Conservation (phyloP, 2,329 filamentous ascomycete species). For the Coleophoma crateriformis region DNA sequence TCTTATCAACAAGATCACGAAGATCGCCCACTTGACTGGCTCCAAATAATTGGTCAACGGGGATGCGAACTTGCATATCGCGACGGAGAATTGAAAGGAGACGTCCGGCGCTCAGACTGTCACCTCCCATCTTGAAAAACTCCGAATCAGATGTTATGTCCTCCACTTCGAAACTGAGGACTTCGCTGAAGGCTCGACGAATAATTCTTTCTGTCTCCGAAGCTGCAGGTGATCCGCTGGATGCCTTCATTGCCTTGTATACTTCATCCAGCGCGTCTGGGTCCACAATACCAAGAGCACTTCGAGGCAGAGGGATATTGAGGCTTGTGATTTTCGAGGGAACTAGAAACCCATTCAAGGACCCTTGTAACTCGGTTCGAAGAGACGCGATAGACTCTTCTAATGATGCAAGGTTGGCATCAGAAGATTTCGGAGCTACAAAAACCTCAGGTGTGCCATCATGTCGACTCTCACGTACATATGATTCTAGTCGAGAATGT, state of each 20-base stretch:
- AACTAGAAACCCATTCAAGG: constrained; percentile 6
- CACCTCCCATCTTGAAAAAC: constrained; percentile 48
- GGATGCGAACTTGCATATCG: constrained; percentile 41
- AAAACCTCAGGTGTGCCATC: constrained; percentile 4
- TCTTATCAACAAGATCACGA: constrained; percentile 4
- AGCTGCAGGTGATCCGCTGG: not conserved
- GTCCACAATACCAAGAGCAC: not conserved
- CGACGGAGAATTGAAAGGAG: constrained; percentile 45
- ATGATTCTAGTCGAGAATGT: constrained; percentile 1
- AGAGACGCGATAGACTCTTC: not conserved
- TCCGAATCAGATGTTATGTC: constrained; percentile 37
- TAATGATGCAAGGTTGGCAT: not conserved
- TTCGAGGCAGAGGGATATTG: constrained; percentile 5
- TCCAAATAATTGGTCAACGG: constrained; percentile 46
- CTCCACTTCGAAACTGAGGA: constrained; percentile 33
- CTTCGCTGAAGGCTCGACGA: constrained; percentile 36
- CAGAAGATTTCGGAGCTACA: constrained; percentile 1
- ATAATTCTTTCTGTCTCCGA: constrained; percentile 30
- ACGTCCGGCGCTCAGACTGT: constrained; percentile 46
- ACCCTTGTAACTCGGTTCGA: not conserved
- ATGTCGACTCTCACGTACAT: constrained; percentile 1
- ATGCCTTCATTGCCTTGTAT: not conserved
- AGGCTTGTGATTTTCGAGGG: constrained; percentile 5
- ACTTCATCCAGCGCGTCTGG: not conserved
- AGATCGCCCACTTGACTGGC: constrained; percentile 33